phyloP scores from a whole-genome alignment of 2,329 filamentous ascomycete species.

The Pseudocercospora fuligena region DNA sequence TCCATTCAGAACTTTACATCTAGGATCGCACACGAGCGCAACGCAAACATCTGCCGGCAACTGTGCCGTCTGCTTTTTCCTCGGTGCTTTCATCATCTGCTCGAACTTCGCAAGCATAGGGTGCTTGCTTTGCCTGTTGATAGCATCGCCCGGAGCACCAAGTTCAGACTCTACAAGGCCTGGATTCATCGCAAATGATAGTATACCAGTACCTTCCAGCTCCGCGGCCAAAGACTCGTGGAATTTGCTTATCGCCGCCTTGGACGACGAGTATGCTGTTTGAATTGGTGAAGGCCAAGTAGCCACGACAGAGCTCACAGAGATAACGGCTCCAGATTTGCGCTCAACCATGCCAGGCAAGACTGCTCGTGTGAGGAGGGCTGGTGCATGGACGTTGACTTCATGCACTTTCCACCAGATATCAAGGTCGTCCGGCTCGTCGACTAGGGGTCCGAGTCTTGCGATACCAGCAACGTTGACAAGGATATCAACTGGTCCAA shows the following conservation, averaged over 20 bases:
- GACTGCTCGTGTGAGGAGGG: not conserved
- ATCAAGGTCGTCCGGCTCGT: slow-evolving; percentile 24
- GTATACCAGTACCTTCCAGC: slow-evolving; percentile 27
- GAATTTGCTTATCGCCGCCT: slow-evolving; percentile 36
- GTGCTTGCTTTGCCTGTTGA: slow-evolving; percentile 21
- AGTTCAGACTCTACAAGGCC: slow-evolving; percentile 29
- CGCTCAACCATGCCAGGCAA: not conserved
- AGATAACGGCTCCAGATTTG: not conserved
- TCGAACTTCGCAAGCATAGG: not conserved
- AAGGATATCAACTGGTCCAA: slow-evolving; percentile 20
- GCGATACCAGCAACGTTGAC: slow-evolving; percentile 29
- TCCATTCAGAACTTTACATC: not conserved
- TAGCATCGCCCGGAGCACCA: slow-evolving; percentile 19
- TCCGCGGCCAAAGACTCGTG: slow-evolving; percentile 30
- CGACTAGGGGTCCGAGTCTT: slow-evolving; percentile 20
- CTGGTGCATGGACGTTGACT: slow-evolving; percentile 19
- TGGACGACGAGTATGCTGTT: slow-evolving; percentile 33
- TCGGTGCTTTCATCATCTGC: not conserved
- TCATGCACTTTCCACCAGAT: slow-evolving; percentile 19
- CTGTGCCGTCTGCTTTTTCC: not conserved
- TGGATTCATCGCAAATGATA: slow-evolving; percentile 30
- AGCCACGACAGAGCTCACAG: not conserved
- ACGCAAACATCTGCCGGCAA: not conserved
- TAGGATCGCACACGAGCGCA: not conserved
- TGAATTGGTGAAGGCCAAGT: slow-evolving; percentile 3